These are phyloP conservation scores for Pseudocercospora ulei DNA, from an alignment of 2,329 filamentous ascomycete genomes.

Conservation along the genomic window DNA sequence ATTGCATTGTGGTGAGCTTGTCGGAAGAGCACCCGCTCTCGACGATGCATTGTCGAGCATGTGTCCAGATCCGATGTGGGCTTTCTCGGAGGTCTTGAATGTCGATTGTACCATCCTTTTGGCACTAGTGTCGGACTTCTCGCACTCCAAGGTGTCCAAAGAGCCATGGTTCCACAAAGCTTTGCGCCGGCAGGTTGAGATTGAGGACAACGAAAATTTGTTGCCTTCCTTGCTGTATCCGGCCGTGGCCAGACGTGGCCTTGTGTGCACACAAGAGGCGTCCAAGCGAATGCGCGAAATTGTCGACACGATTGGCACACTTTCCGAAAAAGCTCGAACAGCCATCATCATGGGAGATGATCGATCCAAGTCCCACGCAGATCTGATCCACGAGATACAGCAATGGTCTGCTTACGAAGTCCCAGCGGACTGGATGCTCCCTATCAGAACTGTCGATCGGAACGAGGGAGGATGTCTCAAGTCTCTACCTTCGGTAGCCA, in stretches of 20 bases:
- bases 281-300: constrained; percentile 58
- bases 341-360: constrained; percentile 49
- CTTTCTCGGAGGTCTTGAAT: constrained; percentile 43
- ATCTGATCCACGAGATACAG: constrained; percentile 31
- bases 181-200: constrained; percentile 55
- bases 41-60: constrained; percentile 29
- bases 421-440: constrained; percentile 50
- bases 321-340: constrained; percentile 51
- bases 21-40: constrained; percentile 20
- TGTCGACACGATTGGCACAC: constrained; percentile 53
- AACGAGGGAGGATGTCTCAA: constrained; percentile 34
- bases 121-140: constrained; percentile 63
- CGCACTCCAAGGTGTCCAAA: constrained; percentile 46
- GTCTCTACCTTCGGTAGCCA: constrained; percentile 42
- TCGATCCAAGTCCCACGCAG: constrained; percentile 28
- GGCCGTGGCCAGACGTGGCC: constrained; percentile 43
- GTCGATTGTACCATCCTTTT: constrained; percentile 62
- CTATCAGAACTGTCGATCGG: constrained; percentile 49
- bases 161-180: constrained; percentile 50
- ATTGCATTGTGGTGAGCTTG: constrained; percentile 31
- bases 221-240: constrained; percentile 55
- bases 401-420: constrained; percentile 48
- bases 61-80: constrained; percentile 35
- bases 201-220: constrained; percentile 53
- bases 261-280: constrained; percentile 59